Base-by-base conservation (phyloP, 2,329 filamentous ascomycete genomes). In the Neofusicoccum kwambonambiense region DNA sequence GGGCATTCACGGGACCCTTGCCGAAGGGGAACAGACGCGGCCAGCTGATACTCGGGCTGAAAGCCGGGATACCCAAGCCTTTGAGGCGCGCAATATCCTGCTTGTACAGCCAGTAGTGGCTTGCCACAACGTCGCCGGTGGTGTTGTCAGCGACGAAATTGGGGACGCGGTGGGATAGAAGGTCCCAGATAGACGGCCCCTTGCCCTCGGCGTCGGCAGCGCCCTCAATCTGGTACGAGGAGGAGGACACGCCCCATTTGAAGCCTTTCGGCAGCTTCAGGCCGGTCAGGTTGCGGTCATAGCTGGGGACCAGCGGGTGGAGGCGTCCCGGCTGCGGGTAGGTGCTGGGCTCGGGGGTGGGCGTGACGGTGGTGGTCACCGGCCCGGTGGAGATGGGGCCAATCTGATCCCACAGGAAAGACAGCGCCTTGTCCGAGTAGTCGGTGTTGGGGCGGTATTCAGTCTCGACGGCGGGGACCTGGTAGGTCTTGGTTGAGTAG, bases 401-500 rank as follows among this genome's bases (percentile, higher is more conserved):
- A 27, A 82, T 75, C 58, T 80, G 76, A 62, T 80, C 75, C 80
- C 80, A 82, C 9, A 82, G 72, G 44, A 80, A 78, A 3, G 76
- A 78, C 19, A 83, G 73, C 17, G 78, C 78, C 66, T 82, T 78
- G 57, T 82, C 77, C 0, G 80, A 81, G 70, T 81, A 83, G 64
- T 81, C 78, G 1, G 73, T 60, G 50, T 62, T 62, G 34, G 60
- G 15, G 6, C 60, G 12, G 35, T 50, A 39, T 8, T 44, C 15
- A 2, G 60, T 62, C 45, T 51, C 45, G 3, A 62, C 12, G 15
- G 60, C 49, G 9, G 60, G 60, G 9, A 47, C 12, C 4, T 45
- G 7, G 35, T 62, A 62, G 5, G 60, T 62, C 45, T 62, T 62
- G 22, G 60, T 62, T 15, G 60, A 62, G n/a, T 62, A 62, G 35